Conservation (phyloP, 805 yeast species). For the Saturnispora sanitii region DNA sequence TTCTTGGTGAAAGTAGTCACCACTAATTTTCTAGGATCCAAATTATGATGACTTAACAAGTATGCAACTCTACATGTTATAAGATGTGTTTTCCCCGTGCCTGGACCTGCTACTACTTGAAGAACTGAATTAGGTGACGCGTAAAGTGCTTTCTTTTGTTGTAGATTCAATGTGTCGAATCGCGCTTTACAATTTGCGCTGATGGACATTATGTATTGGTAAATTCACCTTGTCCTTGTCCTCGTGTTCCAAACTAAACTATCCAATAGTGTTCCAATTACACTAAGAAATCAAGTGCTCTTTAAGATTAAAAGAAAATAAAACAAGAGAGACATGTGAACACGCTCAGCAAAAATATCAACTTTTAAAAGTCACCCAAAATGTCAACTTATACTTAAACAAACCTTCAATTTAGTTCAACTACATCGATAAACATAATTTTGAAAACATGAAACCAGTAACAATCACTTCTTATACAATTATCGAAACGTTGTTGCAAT, state of each 20-base stretch:
- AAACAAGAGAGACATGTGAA: neutral
- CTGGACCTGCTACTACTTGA: conserved; percentile 53
- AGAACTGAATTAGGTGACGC: conserved; percentile 31
- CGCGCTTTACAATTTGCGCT: neutral
- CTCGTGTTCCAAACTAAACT: no score
- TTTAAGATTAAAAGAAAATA: neutral
- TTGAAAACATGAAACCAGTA: no score
- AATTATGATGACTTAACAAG: conserved; percentile 39
- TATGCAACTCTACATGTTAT: conserved; percentile 71
- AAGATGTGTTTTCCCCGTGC: conserved; percentile 75
- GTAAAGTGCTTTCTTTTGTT: conserved; percentile 36
- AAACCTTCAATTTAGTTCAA: no score
- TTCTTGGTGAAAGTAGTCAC: conserved; percentile 91
- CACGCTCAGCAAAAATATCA: neutral
- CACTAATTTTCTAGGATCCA: conserved; percentile 55
- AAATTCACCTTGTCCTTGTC: no score
- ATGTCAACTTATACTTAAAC: no score
- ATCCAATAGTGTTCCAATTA: no score
- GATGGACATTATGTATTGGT: neutral
- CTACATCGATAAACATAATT: no score
- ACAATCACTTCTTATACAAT: neutral
- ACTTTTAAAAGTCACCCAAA: no score
- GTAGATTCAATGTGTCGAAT: conserved; percentile 26
- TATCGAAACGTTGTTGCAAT: neutral
- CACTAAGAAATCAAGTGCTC: no score